Base-by-base conservation (phyloP, 306 rosid genomes). In the Lablab purpureus region DNA sequence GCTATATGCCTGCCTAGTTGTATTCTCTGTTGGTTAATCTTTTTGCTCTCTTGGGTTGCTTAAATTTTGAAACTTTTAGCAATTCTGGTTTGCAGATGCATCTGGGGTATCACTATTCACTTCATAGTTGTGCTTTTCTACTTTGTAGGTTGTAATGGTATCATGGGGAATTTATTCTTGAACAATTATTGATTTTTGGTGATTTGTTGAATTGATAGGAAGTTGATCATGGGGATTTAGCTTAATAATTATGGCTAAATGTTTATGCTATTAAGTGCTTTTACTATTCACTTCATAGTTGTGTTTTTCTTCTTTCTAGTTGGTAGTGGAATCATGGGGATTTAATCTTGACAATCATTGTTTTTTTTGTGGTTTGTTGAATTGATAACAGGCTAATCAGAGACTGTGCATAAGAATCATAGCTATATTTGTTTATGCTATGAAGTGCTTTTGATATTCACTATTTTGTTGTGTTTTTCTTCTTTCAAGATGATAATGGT, bases 261-360 rank as follows among this genome's bases (percentile, higher is more conserved):
- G n/a, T 65, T 28, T 77, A 34, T 54, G 67, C 58, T 66, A 91
- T 91, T 18, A 62, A 62, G 21, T 93, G 94, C 68, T 90, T 93
- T 84, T 82, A 37, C 23, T 17, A 30, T 30, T 30, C 43, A 62
- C 43, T 62, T 7, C 12, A 30, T 62, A 15, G 6, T 9, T 64
- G 27, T 32, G 50, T 21, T 65, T 22, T 34, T 6, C 4, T 11
- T 37, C 14, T 45, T 34, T 46, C 37, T 66, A 22, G 71, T 40
- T 64, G 46, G 18, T 34, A 28, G 25, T 51, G 73, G 25, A 63
- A 65, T 59, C 1, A 12, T 51, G 37, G 23, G 32, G 11, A 13
- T 70, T 17, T 75, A 23, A 52, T 52, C 19, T 63, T 83, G 27
- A 80, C 10, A 46, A 52, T 60, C 28, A 45, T 46, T 76, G 4